Evolutionary conservation across 805 yeast genomes (phyloP).

Genomic region (Naumovozyma castellii): DNA sequence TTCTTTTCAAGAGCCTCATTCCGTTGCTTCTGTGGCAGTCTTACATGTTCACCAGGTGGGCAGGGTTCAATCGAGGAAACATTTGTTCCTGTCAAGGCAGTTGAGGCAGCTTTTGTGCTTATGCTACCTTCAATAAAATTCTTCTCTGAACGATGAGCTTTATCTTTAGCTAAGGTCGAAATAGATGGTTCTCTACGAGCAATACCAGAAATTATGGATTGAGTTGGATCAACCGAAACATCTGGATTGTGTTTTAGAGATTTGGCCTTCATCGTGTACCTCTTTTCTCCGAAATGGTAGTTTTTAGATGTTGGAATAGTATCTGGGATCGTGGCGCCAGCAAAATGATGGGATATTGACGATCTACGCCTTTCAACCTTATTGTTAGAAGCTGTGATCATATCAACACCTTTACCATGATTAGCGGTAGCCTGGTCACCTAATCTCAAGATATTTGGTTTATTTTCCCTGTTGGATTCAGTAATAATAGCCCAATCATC

Average conservation of each 20-base stretch:
- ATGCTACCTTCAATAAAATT: background rate
- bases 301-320: constrained; percentile 27
- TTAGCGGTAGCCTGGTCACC: background rate
- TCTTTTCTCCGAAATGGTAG: constrained; percentile 13
- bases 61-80: constrained; percentile 1
- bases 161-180: no score
- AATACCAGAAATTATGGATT: no score
- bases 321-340: constrained; percentile 28
- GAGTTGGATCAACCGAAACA: background rate
- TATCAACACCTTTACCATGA: background rate
- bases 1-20: background rate
- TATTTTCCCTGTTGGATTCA: background rate
- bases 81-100: constrained; percentile 5
- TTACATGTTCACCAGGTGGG: background rate
- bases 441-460: background rate
- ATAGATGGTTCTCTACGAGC: no score
- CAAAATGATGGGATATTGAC: constrained; percentile 7
- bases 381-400: background rate
- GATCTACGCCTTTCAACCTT: background rate
- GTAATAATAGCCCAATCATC: no score
- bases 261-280: background rate
- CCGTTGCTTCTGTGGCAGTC: background rate
- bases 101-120: background rate
- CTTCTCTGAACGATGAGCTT: no score
- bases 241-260: background rate